These are phyloP conservation scores for Rhododendron vialii DNA, from an alignment of 148 eudicot genomes.

Conservation along the genomic window DNA sequence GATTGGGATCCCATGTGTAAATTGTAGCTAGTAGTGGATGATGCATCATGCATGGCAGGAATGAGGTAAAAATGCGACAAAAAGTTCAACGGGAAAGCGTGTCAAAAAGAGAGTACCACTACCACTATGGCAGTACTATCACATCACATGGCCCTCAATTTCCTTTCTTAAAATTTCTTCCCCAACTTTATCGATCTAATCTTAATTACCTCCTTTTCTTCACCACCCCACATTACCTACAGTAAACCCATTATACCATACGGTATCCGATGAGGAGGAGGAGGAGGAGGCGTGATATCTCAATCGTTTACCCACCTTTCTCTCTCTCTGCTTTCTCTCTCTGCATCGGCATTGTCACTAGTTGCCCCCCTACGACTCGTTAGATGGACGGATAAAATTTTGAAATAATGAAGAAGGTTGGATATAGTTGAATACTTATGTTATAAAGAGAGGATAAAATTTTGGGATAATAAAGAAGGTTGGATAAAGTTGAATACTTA, in stretches of 20 bases:
- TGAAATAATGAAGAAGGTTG: not conserved
- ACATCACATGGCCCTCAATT: constrained; percentile 4
- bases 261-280: not conserved
- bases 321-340: not conserved
- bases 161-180: not conserved
- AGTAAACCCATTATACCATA: not conserved
- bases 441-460: not conserved
- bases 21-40: not conserved
- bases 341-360: not conserved
- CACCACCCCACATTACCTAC: not conserved
- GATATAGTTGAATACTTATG: not conserved
- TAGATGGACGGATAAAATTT: not conserved
- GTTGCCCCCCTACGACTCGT: not conserved
- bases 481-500: not conserved
- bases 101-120: not conserved
- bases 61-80: not conserved
- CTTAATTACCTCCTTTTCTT: not conserved
- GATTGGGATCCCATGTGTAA: not conserved
- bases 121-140: not conserved
- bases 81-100: not conserved
- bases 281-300: not conserved
- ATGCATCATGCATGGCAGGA: not conserved
- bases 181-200: not conserved
- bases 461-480: not conserved
- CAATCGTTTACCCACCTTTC: not conserved